Base-by-base conservation (phyloP, 1,284 basidiomycete species). In the Boletellus sp. region DNA sequence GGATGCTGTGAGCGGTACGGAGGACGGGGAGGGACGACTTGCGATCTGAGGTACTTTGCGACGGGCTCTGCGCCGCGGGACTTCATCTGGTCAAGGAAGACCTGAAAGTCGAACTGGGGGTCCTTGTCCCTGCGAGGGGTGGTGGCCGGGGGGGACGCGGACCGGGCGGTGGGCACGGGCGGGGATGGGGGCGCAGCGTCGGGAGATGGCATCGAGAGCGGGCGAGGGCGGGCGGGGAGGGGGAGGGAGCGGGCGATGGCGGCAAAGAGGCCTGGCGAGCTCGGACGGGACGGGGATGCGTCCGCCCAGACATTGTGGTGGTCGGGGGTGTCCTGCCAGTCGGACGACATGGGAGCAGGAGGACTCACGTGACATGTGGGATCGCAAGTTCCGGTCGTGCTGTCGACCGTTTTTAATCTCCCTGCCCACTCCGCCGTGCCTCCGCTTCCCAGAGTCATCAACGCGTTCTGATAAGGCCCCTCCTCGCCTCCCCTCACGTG, bases 1-100 rank as follows among this genome's bases (percentile, higher is more conserved):
- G 47, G 16, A 5, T 26, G 26, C 33, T 22, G 40, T 54, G 19
- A 51, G 47, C 21, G 46, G 44, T 10, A 19, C 1, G 22, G 50
- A 30, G 19, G 26, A 18, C 21, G n/a, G 50, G 19, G 16, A 52
- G 42, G 42, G 24, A 18, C 21, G 47, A 79, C 82, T 60, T 71
- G 93, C 93, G 92, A 95, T 72, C 89, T 85, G 53, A 93, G 79
- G 73, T 90, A 97, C 71, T 89, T 93, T 41, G 89, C 92, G 19
- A 96, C 89, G 4, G 92, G 90, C 51, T 96, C 94, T 7, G 93
- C 91, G 46, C 79, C 75, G 67, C 84, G 86, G 50, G 78, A 73
- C 71, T 93, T 89, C 80, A 97, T 90, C 70, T 97, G 93, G 65
- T 93, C 91, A 57, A 97, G 72, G 68, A 97, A 97, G 50, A 75